Base-by-base conservation (phyloP, 2,329 filamentous ascomycete genomes). In the Xylaria sp. region DNA sequence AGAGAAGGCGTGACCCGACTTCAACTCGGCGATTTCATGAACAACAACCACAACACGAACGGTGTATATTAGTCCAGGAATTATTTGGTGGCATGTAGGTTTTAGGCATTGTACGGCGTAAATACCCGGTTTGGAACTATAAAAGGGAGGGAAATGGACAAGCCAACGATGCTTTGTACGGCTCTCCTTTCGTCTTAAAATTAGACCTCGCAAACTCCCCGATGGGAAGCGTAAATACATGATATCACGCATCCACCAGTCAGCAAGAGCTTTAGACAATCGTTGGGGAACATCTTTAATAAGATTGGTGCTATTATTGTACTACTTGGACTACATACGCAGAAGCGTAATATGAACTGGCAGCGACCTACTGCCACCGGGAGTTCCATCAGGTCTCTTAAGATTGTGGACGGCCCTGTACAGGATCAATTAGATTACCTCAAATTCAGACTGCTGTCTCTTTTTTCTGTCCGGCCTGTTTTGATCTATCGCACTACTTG, bases 1-100 rank as follows among this genome's bases (percentile, higher is more conserved):
- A 86, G 88, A 69, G 89, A 91, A 76, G 85, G 86, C 42, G 84
- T 90, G 65, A 88, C 89, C 63, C 85, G 85, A 71, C 77, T 90
- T 61, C 85, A 87, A 72, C 74, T 86, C 46, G 87, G 86, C 20
- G 81, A 82, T 15, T 83, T 84, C 65, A 78, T 83, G 72, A 78
- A 76, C 6, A 73, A 76, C 36, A 77, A 76, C 59, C 59, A 67
- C 44, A 69, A 73, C 58, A 71, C 74, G 36, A 74, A 75, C 58
- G 74, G 77, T 63, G 69, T 78, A 63, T 78, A 77, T 64, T 78
- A 74, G 65, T 56, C 42, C 36, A 65, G 57, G 46, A 63, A 65
- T 31, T 40, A 65, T 65, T 66, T 44, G 51, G 36, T 53, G 58
- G 57, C 56, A 33, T 59, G 44, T 33, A 70, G 51, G 57, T 63